These are phyloP conservation scores for Phytophthora colocasiae DNA, from an alignment of 352 stramenopile species.

Conservation along the genomic window DNA sequence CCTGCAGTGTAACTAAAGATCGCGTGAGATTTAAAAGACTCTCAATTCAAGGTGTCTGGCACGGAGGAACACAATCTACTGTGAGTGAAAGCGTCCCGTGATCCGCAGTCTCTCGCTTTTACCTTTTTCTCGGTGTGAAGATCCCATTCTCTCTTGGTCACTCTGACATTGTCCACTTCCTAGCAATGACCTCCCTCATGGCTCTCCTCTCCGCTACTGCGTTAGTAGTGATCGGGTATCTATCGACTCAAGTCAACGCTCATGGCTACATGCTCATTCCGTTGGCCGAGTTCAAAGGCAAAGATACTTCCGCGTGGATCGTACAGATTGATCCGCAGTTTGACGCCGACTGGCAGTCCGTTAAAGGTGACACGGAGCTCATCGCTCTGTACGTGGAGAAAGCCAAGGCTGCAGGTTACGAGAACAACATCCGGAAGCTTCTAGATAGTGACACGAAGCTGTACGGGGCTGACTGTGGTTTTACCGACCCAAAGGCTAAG, in stretches of 20 bases:
- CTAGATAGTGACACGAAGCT: neutral
- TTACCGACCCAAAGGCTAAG: neutral
- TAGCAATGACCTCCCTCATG: neutral
- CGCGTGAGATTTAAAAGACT: no score
- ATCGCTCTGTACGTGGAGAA: conserved; percentile 31
- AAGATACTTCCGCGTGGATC: conserved; percentile 32
- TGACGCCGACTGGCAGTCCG: conserved; percentile 29
- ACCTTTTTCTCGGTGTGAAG: neutral
- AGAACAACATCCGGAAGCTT: conserved; percentile 28
- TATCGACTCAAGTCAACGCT: conserved; percentile 3
- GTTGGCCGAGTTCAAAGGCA: conserved; percentile 32
- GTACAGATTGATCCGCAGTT: conserved; percentile 42
- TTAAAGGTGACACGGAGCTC: conserved; percentile 22
- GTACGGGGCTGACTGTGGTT: neutral
- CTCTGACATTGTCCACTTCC: neutral
- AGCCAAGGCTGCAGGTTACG: conserved; percentile 16
- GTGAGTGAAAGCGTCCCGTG: no score
- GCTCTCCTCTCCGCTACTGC: conserved; percentile 1
- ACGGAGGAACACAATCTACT: neutral
- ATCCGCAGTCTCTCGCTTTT: no score
- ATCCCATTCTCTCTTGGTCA: neutral
- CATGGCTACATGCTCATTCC: conserved; percentile 37
- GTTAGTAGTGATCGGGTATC: neutral
- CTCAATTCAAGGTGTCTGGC: no score
- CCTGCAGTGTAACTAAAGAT: no score